Conservation (phyloP, 345 rosid genomes). For the Linum tenue region DNA sequence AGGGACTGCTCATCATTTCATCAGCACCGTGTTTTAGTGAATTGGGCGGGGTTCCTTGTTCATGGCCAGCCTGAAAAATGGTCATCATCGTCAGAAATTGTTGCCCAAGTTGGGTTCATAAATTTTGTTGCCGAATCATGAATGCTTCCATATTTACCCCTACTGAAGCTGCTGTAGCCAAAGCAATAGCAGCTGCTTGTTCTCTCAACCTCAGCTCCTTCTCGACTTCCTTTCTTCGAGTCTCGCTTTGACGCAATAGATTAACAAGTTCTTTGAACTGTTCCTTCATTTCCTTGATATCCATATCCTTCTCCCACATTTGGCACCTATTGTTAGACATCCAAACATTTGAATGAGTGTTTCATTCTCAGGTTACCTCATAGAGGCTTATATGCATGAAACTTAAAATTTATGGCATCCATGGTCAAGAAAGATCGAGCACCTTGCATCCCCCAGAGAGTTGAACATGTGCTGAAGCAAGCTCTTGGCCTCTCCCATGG, state of each 20-base stretch:
- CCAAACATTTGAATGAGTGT: not conserved
- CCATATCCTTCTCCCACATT: slow-evolving; percentile 20
- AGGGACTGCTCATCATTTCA: slow-evolving; percentile 26
- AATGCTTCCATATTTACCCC: not conserved
- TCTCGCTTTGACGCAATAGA: slow-evolving; percentile 15
- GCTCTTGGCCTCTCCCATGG: slow-evolving; percentile 15
- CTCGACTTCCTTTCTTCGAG: slow-evolving; percentile 13
- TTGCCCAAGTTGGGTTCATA: not conserved
- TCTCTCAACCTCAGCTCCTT: slow-evolving; percentile 21
- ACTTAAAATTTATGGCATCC: not conserved
- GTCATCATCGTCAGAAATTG: not conserved
- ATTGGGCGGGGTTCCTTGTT: slow-evolving; percentile 36
- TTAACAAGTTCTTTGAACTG: slow-evolving; percentile 13
- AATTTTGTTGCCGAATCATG: not conserved
- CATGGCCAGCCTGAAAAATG: slow-evolving; percentile 15
- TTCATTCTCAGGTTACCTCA: too few species aligned
- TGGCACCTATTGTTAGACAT: slow-evolving; percentile 14
- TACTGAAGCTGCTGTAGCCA: slow-evolving; percentile 33
- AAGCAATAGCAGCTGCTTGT: slow-evolving; percentile 16
- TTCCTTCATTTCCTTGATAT: slow-evolving; percentile 18
- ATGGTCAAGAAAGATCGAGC: slow-evolving; percentile 9
- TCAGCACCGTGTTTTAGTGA: slow-evolving; percentile 40
- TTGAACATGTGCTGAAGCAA: not conserved
- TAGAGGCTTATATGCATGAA: not conserved
- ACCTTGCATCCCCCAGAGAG: slow-evolving; percentile 52